A percentile compares a stretch with the other conserved stretches of the same genome.
phyloP scores from a whole-genome alignment of 768 basidiomycete species.

The Leccinum sublutescens region DNA sequence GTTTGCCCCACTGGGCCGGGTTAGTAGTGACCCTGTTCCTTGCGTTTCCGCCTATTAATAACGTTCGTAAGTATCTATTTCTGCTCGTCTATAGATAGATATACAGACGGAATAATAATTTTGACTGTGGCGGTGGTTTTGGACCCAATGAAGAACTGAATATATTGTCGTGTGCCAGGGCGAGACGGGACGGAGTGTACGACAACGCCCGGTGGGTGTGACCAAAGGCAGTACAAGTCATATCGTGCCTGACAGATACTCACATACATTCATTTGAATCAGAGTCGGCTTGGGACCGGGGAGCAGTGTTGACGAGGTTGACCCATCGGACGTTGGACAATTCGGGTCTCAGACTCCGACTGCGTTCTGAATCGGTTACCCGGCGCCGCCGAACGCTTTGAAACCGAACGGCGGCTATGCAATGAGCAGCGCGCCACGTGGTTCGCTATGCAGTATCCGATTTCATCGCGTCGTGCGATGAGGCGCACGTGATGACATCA shows the following conservation, averaged over 20 bases:
- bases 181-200: neutral
- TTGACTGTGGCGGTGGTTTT: neutral
- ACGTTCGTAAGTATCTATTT: neutral
- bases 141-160: neutral
- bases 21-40: neutral
- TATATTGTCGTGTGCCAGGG: neutral
- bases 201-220: neutral
- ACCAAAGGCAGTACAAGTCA: neutral
- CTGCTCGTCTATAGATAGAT: slow-evolving; percentile 3
- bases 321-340: neutral
- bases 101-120: neutral
- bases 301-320: neutral
- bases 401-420: neutral
- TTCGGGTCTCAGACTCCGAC: neutral
- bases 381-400: neutral
- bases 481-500: slow-evolving; percentile 9
- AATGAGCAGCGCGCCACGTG: neutral
- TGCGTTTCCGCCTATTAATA: neutral
- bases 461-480: slow-evolving; percentile 8
- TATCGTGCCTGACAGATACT: neutral
- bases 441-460: slow-evolving; percentile 1
- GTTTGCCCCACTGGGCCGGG: neutral
- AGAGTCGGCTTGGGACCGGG: neutral
- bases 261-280: neutral
- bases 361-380: neutral